A percentile compares a stretch with the other conserved stretches of the same genome.
These are phyloP conservation scores for Parathielavia hyrcaniae DNA, from an alignment of 495 filamentous ascomycete species.

Conservation along the genomic window DNA sequence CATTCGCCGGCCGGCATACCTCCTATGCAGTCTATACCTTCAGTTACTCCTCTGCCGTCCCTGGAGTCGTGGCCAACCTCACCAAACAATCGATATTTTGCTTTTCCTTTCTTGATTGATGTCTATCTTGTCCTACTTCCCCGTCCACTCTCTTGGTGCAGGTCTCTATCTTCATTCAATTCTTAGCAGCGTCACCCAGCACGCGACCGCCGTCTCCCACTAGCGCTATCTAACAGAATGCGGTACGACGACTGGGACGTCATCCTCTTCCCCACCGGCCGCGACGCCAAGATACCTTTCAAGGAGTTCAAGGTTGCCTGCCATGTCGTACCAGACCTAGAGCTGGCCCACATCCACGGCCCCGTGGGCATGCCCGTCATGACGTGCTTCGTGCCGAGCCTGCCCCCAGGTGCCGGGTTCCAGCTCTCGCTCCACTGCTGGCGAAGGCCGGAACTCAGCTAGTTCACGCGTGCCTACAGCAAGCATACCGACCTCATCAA, in stretches of 20 bases:
- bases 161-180: constrained; percentile 19
- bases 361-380: constrained; percentile 56
- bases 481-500: constrained; percentile 55
- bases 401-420: constrained; percentile 55
- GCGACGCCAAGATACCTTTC: constrained; percentile 54
- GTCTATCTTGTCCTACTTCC: constrained; percentile 2
- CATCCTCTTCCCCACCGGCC: constrained; percentile 60
- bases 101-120: constrained; percentile 8
- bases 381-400: constrained; percentile 68
- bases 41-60: neutral
- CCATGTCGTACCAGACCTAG: constrained; percentile 62
- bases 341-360: constrained; percentile 42
- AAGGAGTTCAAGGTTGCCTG: constrained; percentile 86
- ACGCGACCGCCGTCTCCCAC: neutral
- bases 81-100: constrained; percentile 2
- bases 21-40: neutral
- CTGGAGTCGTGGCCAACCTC: constrained; percentile 1
- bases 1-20: too few relatives aligned
- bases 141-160: constrained; percentile 13
- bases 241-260: constrained; percentile 79
- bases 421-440: constrained; percentile 77
- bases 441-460: constrained; percentile 59
- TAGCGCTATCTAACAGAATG: constrained; percentile 44
- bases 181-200: constrained; percentile 2
- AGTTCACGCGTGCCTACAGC: constrained; percentile 54